Conservation (phyloP, 106 monocot species). For the Acanthochlamys bracteata region DNA sequence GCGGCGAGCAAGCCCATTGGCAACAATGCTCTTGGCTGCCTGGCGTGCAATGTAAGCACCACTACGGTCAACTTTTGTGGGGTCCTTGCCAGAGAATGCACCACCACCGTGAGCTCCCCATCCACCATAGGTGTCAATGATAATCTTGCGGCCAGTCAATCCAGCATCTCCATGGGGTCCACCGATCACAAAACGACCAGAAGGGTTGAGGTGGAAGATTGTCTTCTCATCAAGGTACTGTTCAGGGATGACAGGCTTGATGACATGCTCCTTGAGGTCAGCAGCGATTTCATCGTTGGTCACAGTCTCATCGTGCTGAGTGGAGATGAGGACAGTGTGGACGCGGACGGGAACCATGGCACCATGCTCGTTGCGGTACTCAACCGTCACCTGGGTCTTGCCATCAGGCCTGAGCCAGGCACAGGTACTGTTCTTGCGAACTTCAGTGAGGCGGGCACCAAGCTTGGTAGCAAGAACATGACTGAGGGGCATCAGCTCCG, state of each 20-base stretch:
- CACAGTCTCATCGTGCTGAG: slow-evolving; percentile 12
- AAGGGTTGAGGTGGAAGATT: slow-evolving; percentile 9
- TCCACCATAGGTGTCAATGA: slow-evolving; percentile 8
- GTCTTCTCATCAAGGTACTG: slow-evolving; percentile 12
- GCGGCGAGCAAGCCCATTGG: slow-evolving; percentile 9
- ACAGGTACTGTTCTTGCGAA: slow-evolving; percentile 12
- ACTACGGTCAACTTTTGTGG: slow-evolving; percentile 11
- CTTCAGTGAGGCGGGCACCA: slow-evolving; percentile 10
- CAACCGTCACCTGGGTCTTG: slow-evolving; percentile 12
- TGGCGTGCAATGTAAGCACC: slow-evolving; percentile 9
- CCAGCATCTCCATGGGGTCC: slow-evolving; percentile 10
- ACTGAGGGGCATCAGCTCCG: slow-evolving; percentile 14
- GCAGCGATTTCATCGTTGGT: slow-evolving; percentile 12
- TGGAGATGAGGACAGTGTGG: slow-evolving; percentile 12
- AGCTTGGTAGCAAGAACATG: slow-evolving; percentile 14
- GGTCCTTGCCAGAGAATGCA: slow-evolving; percentile 11
- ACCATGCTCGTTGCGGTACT: slow-evolving; percentile 14
- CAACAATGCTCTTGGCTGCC: slow-evolving; percentile 11
- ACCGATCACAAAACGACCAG: slow-evolving; percentile 11
- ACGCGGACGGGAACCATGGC: slow-evolving; percentile 11
- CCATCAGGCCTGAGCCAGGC: slow-evolving; percentile 11
- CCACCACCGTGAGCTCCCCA: slow-evolving; percentile 13
- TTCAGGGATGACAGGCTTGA: slow-evolving; percentile 9
- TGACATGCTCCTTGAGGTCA: slow-evolving; percentile 10
- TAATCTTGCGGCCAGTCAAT: slow-evolving; percentile 7